These are phyloP conservation scores for Colletotrichum costaricense DNA, from an alignment of 2,329 filamentous ascomycete genomes.

Conservation along the genomic window DNA sequence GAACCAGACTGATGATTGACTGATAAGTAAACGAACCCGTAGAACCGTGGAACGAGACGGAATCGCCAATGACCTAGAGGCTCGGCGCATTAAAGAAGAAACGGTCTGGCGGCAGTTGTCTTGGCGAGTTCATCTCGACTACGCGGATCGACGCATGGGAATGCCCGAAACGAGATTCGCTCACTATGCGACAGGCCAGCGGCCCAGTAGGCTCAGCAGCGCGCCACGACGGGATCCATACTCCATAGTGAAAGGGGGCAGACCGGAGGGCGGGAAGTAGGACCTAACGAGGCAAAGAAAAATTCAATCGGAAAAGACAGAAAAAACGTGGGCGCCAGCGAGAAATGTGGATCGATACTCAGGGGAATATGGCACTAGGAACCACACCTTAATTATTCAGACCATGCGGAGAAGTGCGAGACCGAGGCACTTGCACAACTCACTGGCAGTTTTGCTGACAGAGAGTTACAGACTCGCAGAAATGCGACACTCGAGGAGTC, in stretches of 20 bases:
- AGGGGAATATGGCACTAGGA: constrained; percentile 20
- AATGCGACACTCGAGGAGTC: neutral
- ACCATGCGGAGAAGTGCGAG: neutral
- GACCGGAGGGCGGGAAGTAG: neutral
- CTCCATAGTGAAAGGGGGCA: neutral
- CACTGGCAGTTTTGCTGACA: neutral
- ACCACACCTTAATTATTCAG: constrained; percentile 11
- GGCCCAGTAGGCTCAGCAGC: neutral
- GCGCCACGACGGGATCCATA: neutral
- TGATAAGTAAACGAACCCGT: neutral
- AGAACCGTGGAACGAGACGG: neutral
- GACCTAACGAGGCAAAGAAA: neutral
- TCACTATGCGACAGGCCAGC: neutral
- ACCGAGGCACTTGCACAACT: neutral
- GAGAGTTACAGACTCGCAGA: no score
- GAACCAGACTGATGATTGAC: no score
- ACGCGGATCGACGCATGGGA: constrained; percentile 23
- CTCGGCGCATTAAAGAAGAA: constrained; percentile 29
- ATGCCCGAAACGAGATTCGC: constrained; percentile 17
- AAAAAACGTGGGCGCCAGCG: constrained; percentile 15
- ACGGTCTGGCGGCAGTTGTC: constrained; percentile 13
- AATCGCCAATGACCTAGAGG: neutral
- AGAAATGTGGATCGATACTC: constrained; percentile 19
- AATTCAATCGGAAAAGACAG: neutral
- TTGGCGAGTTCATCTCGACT: constrained; percentile 31